Conservation (phyloP, 345 rosid genomes). For the Salix caprea region DNA sequence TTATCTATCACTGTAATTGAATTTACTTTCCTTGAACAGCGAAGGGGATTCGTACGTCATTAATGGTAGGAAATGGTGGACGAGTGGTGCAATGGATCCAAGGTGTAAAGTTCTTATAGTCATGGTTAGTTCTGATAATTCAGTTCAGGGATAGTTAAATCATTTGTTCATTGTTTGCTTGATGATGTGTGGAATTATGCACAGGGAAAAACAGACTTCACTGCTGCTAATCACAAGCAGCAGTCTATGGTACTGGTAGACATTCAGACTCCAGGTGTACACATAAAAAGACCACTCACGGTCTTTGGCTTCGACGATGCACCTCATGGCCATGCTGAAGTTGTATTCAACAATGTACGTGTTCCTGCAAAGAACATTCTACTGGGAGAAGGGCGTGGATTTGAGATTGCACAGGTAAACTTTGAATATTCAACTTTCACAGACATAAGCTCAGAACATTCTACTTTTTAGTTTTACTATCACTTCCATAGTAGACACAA, state of each 20-base stretch:
- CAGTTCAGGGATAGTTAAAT: not conserved
- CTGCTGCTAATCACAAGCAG: constrained; percentile 76
- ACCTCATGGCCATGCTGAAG: constrained; percentile 98
- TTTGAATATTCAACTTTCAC: not conserved
- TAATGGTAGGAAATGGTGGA: constrained; percentile 98
- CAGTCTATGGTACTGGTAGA: constrained; percentile 97
- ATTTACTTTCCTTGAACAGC: constrained; percentile 37
- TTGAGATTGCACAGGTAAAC: constrained; percentile 96
- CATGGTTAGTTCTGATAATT: constrained; percentile 61
- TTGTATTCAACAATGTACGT: constrained; percentile 61
- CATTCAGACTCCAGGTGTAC: constrained; percentile 64
- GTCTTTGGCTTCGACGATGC: constrained; percentile 98
- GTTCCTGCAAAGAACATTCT: constrained; percentile 86
- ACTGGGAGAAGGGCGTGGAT: constrained; percentile 94
- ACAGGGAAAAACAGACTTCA: constrained; percentile 91
- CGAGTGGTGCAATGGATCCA: constrained; percentile 99
- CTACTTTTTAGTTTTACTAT: not conserved
- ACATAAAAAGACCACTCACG: constrained; percentile 68
- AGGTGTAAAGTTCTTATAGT: constrained; percentile 90
- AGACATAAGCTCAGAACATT: not conserved
- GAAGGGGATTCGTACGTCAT: constrained; percentile 75
- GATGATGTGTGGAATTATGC: constrained; percentile 11
- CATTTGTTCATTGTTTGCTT: constrained; percentile 2
- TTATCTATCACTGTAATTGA: not conserved
- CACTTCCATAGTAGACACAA: not conserved